Conservation (phyloP, 164 flowering plant species). For the Piper betle region DNA sequence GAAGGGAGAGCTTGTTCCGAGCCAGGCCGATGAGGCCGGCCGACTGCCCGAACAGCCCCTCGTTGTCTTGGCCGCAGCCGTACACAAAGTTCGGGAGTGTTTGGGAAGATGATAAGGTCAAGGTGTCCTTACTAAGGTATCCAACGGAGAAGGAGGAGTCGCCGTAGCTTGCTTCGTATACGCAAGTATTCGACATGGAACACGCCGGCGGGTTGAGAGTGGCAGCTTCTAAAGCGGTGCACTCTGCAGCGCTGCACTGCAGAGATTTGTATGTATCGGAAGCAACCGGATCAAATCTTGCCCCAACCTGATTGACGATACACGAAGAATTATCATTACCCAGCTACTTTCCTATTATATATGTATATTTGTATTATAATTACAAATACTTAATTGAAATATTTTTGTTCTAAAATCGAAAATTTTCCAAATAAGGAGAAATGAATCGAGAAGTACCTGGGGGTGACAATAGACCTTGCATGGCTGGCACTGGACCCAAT, state of each 20-base stretch:
- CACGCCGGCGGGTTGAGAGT: constrained; percentile 30
- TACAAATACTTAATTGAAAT: too few species aligned
- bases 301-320: constrained; percentile 15
- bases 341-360: too few species aligned
- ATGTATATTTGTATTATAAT: too few species aligned
- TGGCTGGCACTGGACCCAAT: constrained; percentile 50
- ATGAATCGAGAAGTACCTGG: too few species aligned
- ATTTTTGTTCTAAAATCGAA: too few species aligned
- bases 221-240: constrained; percentile 20
- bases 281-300: constrained; percentile 18
- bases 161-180: constrained; percentile 33
- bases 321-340: too few species aligned
- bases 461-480: constrained; percentile 24
- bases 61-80: constrained; percentile 45
- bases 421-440: too few species aligned
- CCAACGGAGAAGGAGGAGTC: constrained; percentile 35
- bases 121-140: constrained; percentile 21
- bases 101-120: constrained; percentile 16
- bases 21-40: constrained; percentile 43
- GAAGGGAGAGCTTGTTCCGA: constrained; percentile 27
- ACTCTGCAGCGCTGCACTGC: constrained; percentile 19
- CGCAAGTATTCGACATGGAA: constrained; percentile 9
- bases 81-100: constrained; percentile 15
- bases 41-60: constrained; percentile 34
- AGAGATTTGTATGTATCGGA: constrained; percentile 22